Base-by-base conservation (phyloP, 768 basidiomycete species). In the Tulasnella sp. region DNA sequence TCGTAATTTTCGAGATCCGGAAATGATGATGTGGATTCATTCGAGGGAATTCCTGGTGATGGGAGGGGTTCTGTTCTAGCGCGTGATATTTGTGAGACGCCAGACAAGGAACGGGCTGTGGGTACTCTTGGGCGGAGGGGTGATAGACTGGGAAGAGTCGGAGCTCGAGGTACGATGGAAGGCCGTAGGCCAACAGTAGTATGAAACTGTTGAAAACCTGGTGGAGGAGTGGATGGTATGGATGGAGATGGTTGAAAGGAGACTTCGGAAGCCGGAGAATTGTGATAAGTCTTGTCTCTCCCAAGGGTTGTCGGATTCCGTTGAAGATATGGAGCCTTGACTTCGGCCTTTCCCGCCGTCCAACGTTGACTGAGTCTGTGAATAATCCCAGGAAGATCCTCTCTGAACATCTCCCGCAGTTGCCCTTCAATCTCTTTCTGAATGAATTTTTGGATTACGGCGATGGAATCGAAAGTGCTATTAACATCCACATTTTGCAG, bases 381-480 rank as follows among this genome's bases (percentile, higher is more conserved):
- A 37, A 99, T 98, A 57, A 99, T 96, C 4, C 88, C 83, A 1
- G 95, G 95, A 3, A 99, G 67, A 64, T 98, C 95, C 64, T 95
- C 91, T 54, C 91, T 74, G 65, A 98, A 99, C 90, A 98, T 93
- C 65, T 98, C 95, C 35, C 95, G 75, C 27, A 99, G 71, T 64
- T 96, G 93, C 0, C 82, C 88, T 65, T 99, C 95, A 49, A 99
- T 98, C 68, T 98, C 93, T 53, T 81, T 78, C 64, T 98, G 95
- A 54, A 99, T 90, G 65, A 92, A 98, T 51, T 90, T 91, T 63
- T 96, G 87, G 45, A 99, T 95, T 57, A 96, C 92, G 40, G 87
- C 89, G 56, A 99, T 93, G 3, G 88, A 90, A 66, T 99, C 95
- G 61, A 99, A 99, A 2, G 92, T 96, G 64, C 83, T 86, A 66